Conservation (phyloP, 352 stramenopile genomes). For the Pythium apleroticum region DNA sequence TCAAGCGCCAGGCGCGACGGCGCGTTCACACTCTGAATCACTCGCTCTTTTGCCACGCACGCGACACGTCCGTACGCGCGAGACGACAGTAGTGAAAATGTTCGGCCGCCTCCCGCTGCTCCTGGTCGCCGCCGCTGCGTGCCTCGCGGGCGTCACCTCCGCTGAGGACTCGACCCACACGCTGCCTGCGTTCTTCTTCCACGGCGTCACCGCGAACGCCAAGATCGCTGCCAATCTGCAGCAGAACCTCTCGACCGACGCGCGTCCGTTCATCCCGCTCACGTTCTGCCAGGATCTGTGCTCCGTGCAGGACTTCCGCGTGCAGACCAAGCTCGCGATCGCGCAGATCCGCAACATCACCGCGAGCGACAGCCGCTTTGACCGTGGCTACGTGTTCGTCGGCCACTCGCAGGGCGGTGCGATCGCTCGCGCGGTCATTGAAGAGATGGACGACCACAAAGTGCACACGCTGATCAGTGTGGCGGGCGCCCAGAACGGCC, state of each 20-base stretch:
- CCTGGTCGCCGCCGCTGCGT: background rate
- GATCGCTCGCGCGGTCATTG: slow-evolving; percentile 42
- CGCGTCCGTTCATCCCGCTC: slow-evolving; percentile 39
- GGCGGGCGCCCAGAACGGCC: slow-evolving; percentile 43
- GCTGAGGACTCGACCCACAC: slow-evolving; percentile 3
- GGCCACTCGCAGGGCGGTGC: slow-evolving; percentile 45
- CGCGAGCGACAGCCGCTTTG: slow-evolving; percentile 32
- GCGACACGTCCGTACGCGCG: no score
- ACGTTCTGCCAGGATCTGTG: slow-evolving; percentile 38
- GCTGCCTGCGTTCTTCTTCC: slow-evolving; percentile 53
- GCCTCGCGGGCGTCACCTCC: background rate
- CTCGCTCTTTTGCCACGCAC: background rate
- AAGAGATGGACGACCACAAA: slow-evolving; percentile 55
- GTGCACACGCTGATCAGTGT: slow-evolving; percentile 43
- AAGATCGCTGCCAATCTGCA: slow-evolving; percentile 33
- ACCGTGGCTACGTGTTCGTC: slow-evolving; percentile 49
- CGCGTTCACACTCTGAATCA: no score
- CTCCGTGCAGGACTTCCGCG: slow-evolving; percentile 31
- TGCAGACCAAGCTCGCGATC: slow-evolving; percentile 44
- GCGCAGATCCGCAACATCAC: slow-evolving; percentile 40
- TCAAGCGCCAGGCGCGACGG: background rate
- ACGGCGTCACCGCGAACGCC: slow-evolving; percentile 38
- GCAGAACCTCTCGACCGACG: slow-evolving; percentile 36
- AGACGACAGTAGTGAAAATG: no score
- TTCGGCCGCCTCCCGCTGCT: no score